Conservation (phyloP, 2,329 filamentous ascomycete species). For the Cyanodermella asteris region DNA sequence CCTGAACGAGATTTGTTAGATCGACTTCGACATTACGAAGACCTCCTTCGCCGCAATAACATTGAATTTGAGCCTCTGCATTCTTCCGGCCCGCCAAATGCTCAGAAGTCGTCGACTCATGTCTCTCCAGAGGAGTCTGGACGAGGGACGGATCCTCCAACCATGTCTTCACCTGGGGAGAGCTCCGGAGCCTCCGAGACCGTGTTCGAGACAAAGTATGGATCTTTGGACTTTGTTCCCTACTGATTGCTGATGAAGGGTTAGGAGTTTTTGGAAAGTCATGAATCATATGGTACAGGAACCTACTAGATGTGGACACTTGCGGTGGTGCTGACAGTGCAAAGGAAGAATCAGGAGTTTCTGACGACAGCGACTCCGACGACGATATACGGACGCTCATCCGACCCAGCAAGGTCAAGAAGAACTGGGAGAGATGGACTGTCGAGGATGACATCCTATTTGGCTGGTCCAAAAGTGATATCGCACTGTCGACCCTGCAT, state of each 20-base stretch:
- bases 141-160: slow-evolving; percentile 9
- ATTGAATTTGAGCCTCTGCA: slow-evolving; percentile 46
- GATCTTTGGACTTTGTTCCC: slow-evolving; percentile 1
- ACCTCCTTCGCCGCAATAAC: slow-evolving; percentile 40
- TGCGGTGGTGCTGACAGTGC: slow-evolving; percentile 8
- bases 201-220: slow-evolving; percentile 14
- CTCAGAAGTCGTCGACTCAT: slow-evolving; percentile 5
- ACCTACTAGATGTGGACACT: background rate
- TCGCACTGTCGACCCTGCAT: slow-evolving; percentile 31
- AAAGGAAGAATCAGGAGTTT: slow-evolving; percentile 10
- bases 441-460: slow-evolving; percentile 30
- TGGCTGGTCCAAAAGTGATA: slow-evolving; percentile 18
- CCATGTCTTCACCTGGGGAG: too few relatives aligned
- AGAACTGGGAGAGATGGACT: slow-evolving; percentile 23
- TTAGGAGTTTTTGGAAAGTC: slow-evolving; percentile 25
- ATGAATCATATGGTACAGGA: slow-evolving; percentile 21
- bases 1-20: slow-evolving; percentile 50
- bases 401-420: slow-evolving; percentile 19
- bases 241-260: slow-evolving; percentile 9
- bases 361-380: slow-evolving; percentile 13
- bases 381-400: slow-evolving; percentile 16
- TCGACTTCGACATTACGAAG: slow-evolving; percentile 46
- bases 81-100: slow-evolving; percentile 7
- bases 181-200: slow-evolving; percentile 12
- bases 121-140: slow-evolving; percentile 12